Percentiles rank a stretch among this genome's conserved stretches.
phyloP scores from a whole-genome alignment of 495 filamentous ascomycete genomes.

The Penicillium alfredii region DNA sequence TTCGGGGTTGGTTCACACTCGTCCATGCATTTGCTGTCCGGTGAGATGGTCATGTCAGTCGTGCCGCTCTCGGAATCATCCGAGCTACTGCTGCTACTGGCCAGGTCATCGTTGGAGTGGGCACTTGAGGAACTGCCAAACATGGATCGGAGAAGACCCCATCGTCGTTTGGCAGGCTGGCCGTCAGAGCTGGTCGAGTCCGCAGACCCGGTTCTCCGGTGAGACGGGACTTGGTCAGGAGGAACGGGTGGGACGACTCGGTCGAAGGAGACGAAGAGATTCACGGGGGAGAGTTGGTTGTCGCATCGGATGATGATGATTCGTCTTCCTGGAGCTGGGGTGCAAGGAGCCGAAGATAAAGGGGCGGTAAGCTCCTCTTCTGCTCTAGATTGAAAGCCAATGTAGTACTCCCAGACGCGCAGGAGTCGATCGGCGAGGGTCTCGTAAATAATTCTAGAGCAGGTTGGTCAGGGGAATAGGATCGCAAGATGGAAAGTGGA shows the following conservation, averaged over 20 bases:
- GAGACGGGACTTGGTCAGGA: slow-evolving; percentile 32
- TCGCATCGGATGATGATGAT: slow-evolving; percentile 92
- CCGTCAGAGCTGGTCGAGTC: slow-evolving; percentile 24
- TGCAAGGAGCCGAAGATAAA: slow-evolving; percentile 72
- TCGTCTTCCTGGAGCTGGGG: slow-evolving; percentile 83
- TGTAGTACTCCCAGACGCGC: slow-evolving; percentile 71
- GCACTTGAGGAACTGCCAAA: slow-evolving; percentile 37
- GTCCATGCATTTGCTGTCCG: slow-evolving; percentile 28
- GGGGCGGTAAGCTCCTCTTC: slow-evolving; percentile 50
- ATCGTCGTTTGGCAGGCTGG: slow-evolving; percentile 52
- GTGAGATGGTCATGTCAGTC: slow-evolving; percentile 21
- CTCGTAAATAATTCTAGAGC: slow-evolving; percentile 54
- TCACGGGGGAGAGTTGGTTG: slow-evolving; percentile 51
- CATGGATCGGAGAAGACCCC: slow-evolving; percentile 66
- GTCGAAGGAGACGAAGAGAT: slow-evolving; percentile 61
- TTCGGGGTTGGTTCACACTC: slow-evolving; percentile 20
- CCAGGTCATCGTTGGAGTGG: slow-evolving; percentile 23
- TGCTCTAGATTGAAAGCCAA: slow-evolving; percentile 58
- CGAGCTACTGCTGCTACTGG: slow-evolving; percentile 28
- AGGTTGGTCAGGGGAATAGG: no score
- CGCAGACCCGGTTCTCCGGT: slow-evolving; percentile 34
- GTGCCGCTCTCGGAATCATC: slow-evolving; percentile 34
- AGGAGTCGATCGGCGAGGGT: slow-evolving; percentile 63
- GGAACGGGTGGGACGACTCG: slow-evolving; percentile 45
- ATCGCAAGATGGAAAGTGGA: background rate